Evolutionary conservation across 768 basidiomycete species (phyloP).

Genomic region (Symmetrospora coprosmae): DNA sequence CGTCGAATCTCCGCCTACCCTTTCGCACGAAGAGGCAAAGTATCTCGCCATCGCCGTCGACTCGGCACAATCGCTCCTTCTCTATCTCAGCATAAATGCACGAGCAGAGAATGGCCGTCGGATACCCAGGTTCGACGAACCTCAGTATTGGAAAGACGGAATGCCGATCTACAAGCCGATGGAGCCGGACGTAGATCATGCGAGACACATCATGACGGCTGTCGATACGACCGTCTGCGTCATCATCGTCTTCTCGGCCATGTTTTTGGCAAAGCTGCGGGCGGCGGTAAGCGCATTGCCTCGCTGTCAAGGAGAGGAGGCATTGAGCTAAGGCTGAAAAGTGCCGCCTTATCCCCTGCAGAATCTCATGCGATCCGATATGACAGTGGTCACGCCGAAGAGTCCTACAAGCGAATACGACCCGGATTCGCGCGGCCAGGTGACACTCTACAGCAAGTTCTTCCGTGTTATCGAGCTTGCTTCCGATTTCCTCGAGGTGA

Average conservation of each 20-base stretch:
- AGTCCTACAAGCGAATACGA: slow-evolving; percentile 1
- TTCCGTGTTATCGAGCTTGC: slow-evolving; percentile 16
- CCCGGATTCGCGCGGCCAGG: not conserved
- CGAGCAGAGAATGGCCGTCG: slow-evolving; percentile 5
- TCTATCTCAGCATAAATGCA: slow-evolving; percentile 1
- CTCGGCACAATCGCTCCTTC: slow-evolving; percentile 2
- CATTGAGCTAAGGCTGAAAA: not conserved
- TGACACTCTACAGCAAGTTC: slow-evolving; percentile 16
- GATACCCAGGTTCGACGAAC: slow-evolving; percentile 2
- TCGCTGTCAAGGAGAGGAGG: too few relatives aligned
- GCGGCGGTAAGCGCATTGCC: slow-evolving; percentile 12
- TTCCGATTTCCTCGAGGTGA: slow-evolving; percentile 14
- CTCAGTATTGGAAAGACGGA: slow-evolving; percentile 20
- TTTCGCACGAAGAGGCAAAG: slow-evolving; percentile 13
- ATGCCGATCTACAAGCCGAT: slow-evolving; percentile 10
- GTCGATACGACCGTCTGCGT: slow-evolving; percentile 19
- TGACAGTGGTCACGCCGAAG: not conserved
- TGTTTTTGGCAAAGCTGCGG: slow-evolving; percentile 15
- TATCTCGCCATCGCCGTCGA: slow-evolving; percentile 9
- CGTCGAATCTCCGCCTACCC: not conserved
- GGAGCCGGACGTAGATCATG: slow-evolving; percentile 19
- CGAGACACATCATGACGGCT: not conserved
- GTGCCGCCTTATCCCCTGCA: too few relatives aligned
- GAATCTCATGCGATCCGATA: slow-evolving; percentile 12
- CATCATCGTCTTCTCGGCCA: slow-evolving; percentile 17